A percentile compares a stretch with the other conserved stretches of the same genome.
Conservation (phyloP, 2,329 filamentous ascomycete species). For the Ustilaginoidea virens region DNA sequence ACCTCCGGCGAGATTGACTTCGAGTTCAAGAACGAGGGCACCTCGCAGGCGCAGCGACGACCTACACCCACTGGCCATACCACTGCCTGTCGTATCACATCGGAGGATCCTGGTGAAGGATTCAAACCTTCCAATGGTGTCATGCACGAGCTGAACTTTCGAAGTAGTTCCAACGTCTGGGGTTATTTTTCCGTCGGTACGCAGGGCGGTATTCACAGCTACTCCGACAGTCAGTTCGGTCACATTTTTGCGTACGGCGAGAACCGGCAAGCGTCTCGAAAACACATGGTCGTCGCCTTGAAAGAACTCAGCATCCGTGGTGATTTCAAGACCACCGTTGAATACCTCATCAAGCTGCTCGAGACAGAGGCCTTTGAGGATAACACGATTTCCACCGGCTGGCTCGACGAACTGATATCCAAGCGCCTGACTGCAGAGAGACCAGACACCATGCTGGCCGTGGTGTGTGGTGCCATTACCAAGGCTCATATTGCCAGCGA, state of each 20-base stretch:
- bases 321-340: constrained; percentile 96
- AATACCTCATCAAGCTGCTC: constrained; percentile 96
- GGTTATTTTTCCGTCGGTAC: constrained; percentile 99
- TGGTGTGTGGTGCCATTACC: constrained; percentile 86
- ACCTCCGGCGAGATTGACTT: constrained; percentile 84
- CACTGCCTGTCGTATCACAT: constrained; percentile 97
- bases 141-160: constrained; percentile 98
- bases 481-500: constrained; percentile 95
- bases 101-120: constrained; percentile 94
- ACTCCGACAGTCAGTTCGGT: constrained; percentile 97
- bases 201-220: constrained; percentile 93
- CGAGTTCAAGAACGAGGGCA: constrained; percentile 79
- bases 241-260: constrained; percentile 99
- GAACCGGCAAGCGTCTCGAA: constrained; percentile 87
- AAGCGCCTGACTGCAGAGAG: constrained; percentile 95
- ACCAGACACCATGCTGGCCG: constrained; percentile 83
- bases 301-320: constrained; percentile 99
- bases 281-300: constrained; percentile 97
- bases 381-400: constrained; percentile 97
- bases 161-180: constrained; percentile 97
- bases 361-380: constrained; percentile 98
- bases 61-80: constrained; percentile 93
- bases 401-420: constrained; percentile 96
- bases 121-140: constrained; percentile 99
- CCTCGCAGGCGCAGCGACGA: constrained; percentile 69